Base-by-base conservation (phyloP, 2,329 filamentous ascomycete species). In the Exophiala xenobiotica region DNA sequence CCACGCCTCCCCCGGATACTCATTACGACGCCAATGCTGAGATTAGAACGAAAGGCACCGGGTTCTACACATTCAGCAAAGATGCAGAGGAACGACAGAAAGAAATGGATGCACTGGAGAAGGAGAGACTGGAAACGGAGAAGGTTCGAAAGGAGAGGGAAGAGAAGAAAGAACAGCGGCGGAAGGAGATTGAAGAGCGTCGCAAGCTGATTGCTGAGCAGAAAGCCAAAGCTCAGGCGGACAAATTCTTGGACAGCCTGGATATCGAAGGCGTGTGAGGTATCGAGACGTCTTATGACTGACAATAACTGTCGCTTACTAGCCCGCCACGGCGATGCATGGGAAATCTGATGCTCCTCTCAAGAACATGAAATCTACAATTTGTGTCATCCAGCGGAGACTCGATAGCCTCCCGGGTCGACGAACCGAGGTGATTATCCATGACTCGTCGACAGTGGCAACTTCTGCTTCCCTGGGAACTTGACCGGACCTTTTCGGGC, bases 1-100 rank as follows among this genome's bases (percentile, higher is more conserved):
- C 85, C 45, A 96, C 91, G 42, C 90, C 91, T 46, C 91, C 90
- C 4, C 82, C 85, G 6, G 81, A 86, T 61, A 77, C 78, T 63
- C 92, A 97, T 71, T 99, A 97, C 70, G 87, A 96, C 67, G 89
- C 89, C 1, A 80, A 81, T 54, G 79, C 79, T 54, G 93, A 99
- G 77, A 83, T 96, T 42, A 78, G 93, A 54, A 89, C 83, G 38
- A 92, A 93, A 63, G 93, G 93, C 3, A 88, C 88, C 0, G 93
- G 88, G 0, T 99, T 97, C 71, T 96, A 90, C 73, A 84, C 87
- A 50, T 97, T 99, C 67, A 89, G 86, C 52, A 81, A 80, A 59
- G 87, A 95, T 68, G 84, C 86, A 64, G 83, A 80, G 59, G 75
- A 77, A 58, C 70, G 80, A 41, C 76, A 85, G 65, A 70, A 71